Evolutionary conservation across 2,329 filamentous ascomycete species (phyloP).

Genomic region (Penicillium oxalicum): DNA sequence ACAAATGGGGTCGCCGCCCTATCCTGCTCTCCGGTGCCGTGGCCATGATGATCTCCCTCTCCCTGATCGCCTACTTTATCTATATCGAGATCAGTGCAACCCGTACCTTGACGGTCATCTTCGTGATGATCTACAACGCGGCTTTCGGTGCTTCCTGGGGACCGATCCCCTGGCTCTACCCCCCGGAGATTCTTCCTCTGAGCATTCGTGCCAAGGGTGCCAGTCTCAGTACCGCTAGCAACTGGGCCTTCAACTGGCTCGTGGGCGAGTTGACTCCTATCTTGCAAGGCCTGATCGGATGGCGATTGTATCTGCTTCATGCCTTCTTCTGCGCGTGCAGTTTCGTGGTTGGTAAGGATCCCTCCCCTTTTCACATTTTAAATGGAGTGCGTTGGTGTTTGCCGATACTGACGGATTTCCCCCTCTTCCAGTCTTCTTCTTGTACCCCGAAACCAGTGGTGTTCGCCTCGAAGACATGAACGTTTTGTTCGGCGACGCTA

Average conservation of each 20-base stretch:
- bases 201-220: constrained; percentile 97
- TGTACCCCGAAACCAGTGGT: constrained; percentile 95
- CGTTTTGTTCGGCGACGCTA: constrained; percentile 85
- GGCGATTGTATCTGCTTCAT: constrained; percentile 90
- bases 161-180: constrained; percentile 95
- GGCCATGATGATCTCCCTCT: constrained; percentile 82
- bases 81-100: constrained; percentile 74
- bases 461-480: constrained; percentile 97
- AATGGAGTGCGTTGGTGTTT: not conserved
- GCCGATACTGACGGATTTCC: constrained; percentile 8
- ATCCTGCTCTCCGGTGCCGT: constrained; percentile 87
- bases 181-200: constrained; percentile 94
- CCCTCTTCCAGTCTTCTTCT: constrained; percentile 70
- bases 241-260: constrained; percentile 98
- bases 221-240: constrained; percentile 89
- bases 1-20: constrained; percentile 79
- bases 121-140: constrained; percentile 98
- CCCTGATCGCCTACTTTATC: constrained; percentile 89
- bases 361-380: not conserved
- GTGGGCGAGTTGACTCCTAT: constrained; percentile 94
- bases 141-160: constrained; percentile 98
- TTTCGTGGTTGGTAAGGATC: constrained; percentile 81
- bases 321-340: constrained; percentile 94
- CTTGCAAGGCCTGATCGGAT: constrained; percentile 83
- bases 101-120: constrained; percentile 78